These are phyloP conservation scores for Bretschneidera sinensis DNA, from an alignment of 345 rosid species.

Conservation along the genomic window DNA sequence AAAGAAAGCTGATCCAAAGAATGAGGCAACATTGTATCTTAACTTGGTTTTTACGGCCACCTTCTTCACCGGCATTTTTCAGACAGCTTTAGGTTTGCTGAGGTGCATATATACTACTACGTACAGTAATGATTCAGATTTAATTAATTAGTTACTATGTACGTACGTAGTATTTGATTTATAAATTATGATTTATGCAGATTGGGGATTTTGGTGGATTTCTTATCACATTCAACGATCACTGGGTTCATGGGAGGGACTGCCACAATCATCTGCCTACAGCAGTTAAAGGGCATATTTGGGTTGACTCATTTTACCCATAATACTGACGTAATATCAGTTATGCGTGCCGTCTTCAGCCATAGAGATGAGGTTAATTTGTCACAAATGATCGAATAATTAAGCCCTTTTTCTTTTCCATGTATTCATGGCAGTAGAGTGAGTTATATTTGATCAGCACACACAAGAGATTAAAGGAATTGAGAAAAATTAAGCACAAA, in stretches of 20 bases:
- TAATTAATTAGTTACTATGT: too few relatives aligned
- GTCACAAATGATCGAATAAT: too few relatives aligned
- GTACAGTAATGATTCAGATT: too few relatives aligned
- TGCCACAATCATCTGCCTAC: constrained; percentile 67
- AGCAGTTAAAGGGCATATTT: constrained; percentile 79
- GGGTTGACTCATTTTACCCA: constrained; percentile 66
- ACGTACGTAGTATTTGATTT: not conserved
- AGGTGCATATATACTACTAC: too few relatives aligned
- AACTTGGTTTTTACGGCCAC: constrained; percentile 69
- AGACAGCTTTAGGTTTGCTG: constrained; percentile 51
- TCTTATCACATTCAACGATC: constrained; percentile 85
- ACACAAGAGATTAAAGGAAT: too few relatives aligned
- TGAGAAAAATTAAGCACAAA: too few relatives aligned
- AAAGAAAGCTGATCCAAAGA: constrained; percentile 26
- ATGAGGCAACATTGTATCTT: constrained; percentile 57
- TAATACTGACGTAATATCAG: constrained; percentile 68
- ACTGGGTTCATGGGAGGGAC: constrained; percentile 95
- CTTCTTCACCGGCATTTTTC: constrained; percentile 71
- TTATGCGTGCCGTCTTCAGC: constrained; percentile 42
- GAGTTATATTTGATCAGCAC: too few relatives aligned
- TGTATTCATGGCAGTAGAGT: too few relatives aligned
- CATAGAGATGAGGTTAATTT: constrained; percentile 55
- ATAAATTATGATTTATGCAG: constrained; percentile 19
- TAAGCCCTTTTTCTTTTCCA: not conserved
- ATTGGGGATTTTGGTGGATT: constrained; percentile 81